phyloP scores from a whole-genome alignment of 306 rosid species.

The Argentina anserina region DNA sequence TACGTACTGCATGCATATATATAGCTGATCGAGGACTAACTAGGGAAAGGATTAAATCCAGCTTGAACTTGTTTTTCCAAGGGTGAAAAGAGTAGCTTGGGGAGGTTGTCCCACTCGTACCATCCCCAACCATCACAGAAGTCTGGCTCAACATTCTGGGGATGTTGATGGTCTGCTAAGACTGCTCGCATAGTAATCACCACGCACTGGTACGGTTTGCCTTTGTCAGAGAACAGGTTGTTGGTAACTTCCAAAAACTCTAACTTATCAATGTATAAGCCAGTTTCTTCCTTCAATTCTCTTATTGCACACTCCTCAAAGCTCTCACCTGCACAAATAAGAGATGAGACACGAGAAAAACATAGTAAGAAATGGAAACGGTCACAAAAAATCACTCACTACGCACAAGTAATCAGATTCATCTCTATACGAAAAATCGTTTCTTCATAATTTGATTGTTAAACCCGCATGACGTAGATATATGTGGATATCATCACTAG shows the following conservation, averaged over 20 bases:
- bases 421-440: too few relatives aligned
- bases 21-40: background rate
- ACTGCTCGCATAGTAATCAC: conserved; percentile 47
- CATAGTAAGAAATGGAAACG: too few relatives aligned
- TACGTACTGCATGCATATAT: too few relatives aligned
- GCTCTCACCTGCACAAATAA: conserved; percentile 74
- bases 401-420: too few relatives aligned
- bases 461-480: too few relatives aligned
- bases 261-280: conserved; percentile 34
- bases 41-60: conserved; percentile 60
- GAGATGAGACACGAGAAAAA: too few relatives aligned
- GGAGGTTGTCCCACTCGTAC: conserved; percentile 57
- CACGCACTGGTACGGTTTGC: conserved; percentile 49
- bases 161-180: conserved; percentile 29
- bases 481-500: too few relatives aligned
- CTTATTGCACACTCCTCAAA: conserved; percentile 68
- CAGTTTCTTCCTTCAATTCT: conserved; percentile 75
- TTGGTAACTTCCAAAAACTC: conserved; percentile 48
- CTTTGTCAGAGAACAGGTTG: conserved; percentile 34
- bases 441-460: too few relatives aligned
- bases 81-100: conserved; percentile 67
- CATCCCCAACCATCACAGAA: conserved; percentile 84
- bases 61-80: conserved; percentile 37
- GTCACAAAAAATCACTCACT: too few relatives aligned
- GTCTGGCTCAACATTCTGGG: conserved; percentile 55